Evolutionary conservation across 2,329 filamentous ascomycete genomes (phyloP), one percentile per base, ranked within the genome.

Genomic region (Amesomyces nigricolor): DNA sequence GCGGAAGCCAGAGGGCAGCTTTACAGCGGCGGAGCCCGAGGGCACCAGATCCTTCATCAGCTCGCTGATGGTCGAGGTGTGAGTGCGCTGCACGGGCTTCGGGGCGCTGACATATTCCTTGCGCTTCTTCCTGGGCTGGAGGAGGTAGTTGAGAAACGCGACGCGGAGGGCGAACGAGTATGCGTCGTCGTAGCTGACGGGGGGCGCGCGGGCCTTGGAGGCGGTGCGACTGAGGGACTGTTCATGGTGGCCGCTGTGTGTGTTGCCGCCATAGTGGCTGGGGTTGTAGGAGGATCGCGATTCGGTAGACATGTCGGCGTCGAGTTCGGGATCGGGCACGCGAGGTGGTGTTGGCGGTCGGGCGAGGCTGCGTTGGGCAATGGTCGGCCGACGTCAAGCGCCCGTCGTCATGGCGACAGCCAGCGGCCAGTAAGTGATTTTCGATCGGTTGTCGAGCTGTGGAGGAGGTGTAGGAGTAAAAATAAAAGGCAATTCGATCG

Each of bases 161-260:
- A 89, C 86, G 60, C 94, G 88, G 53, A 99, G 83, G 65, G 91
- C 91, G 73, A 90, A 96, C 61, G 85, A 88, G 74, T 95, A 96
- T 68, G 90, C 91, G 72, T 96, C 90, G 65, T 95, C 88, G 69
- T 82, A 78, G 64, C 77, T 79, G 61, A 85, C 76, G 52, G 75
- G 70, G 50, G 74, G 68, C 47, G 73, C 69, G 58, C 76, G 73
- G 46, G 73, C 70, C 60, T 71, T 73, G 47, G 81, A 82, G 35
- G 68, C 66, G 9, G 74, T 68, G 60, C 78, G 73, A 55, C 72
- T 71, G 47, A 66, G 64, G 63, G 72, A 64, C 58, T 70, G 64
- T 69, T 70, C 66, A 63, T 74, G 69, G 66, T 60, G 58, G 14
- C 60, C 54, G 54, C 57, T 61, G 42, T 62, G 61, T 30, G 63